phyloP scores from a whole-genome alignment of 2,329 filamentous ascomycete genomes.

The Septoria petroselini region DNA sequence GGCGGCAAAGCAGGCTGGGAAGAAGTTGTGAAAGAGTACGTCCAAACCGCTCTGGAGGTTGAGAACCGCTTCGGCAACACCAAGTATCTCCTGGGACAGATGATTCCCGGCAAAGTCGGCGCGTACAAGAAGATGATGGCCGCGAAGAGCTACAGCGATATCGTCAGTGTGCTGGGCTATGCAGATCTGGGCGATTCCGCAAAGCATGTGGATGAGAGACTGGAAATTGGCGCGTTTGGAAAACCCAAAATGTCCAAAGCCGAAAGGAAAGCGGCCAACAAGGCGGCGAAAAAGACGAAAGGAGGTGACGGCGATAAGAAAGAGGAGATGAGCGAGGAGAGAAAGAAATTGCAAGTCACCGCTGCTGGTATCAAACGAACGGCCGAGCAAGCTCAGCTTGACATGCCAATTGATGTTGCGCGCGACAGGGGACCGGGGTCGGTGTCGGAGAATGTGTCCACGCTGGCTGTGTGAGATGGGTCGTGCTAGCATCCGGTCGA shows the following conservation, averaged over 20 bases:
- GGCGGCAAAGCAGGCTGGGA: constrained; percentile 72
- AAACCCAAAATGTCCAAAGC: constrained; percentile 51
- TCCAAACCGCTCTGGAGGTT: constrained; percentile 68
- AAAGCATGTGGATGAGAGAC: constrained; percentile 59
- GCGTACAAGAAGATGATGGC: constrained; percentile 60
- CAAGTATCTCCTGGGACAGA: constrained; percentile 81
- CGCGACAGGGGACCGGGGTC: constrained; percentile 23
- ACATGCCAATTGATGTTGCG: constrained; percentile 27
- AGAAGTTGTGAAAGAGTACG: constrained; percentile 72
- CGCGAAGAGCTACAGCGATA: constrained; percentile 67
- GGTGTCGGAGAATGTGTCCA: constrained; percentile 25
- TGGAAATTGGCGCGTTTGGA: constrained; percentile 51
- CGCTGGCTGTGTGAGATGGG: constrained; percentile 19
- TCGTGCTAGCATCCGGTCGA: constrained; percentile 4
- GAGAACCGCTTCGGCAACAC: constrained; percentile 90
- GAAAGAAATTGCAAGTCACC: constrained; percentile 19
- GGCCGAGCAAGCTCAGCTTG: constrained; percentile 25
- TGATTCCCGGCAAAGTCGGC: constrained; percentile 76
- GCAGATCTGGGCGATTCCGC: constrained; percentile 61
- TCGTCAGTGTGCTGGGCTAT: constrained; percentile 64
- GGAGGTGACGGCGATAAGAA: constrained; percentile 40
- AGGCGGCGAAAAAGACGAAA: constrained; percentile 28
- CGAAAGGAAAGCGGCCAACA: constrained; percentile 43
- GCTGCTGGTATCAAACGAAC: constrained; percentile 25
- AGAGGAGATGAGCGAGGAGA: constrained; percentile 43